These are phyloP conservation scores for Verticillium klebahnii DNA, from an alignment of 2,329 filamentous ascomycete genomes.

Conservation along the genomic window DNA sequence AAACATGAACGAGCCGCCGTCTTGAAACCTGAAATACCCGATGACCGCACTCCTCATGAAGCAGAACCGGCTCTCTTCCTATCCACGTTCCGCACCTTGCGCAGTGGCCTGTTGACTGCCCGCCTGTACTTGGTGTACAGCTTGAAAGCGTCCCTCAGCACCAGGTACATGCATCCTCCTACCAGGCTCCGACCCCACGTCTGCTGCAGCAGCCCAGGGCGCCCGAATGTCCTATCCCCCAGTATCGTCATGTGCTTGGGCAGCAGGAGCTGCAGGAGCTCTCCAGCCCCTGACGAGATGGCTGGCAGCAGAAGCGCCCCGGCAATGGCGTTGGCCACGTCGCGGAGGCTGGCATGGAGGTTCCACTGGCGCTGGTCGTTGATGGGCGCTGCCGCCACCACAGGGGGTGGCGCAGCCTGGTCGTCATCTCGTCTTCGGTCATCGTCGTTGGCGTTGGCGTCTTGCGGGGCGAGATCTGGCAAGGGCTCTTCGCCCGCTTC, in stretches of 20 bases:
- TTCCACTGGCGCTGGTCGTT: conserved; percentile 16
- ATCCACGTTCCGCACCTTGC: conserved; percentile 49
- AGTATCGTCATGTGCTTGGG: conserved; percentile 62
- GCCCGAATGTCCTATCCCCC: conserved; percentile 21
- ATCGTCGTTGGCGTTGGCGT: neutral
- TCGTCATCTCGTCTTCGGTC: conserved; percentile 18
- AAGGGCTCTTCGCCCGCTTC: neutral
- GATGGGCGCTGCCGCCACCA: conserved; percentile 10
- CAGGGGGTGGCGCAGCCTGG: conserved; percentile 12
- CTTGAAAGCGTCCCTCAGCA: conserved; percentile 65
- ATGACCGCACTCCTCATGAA: neutral
- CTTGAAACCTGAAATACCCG: neutral
- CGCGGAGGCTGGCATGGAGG: conserved; percentile 31
- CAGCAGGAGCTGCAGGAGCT: conserved; percentile 63
- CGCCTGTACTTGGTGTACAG: conserved; percentile 61
- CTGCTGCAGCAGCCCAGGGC: conserved; percentile 69
- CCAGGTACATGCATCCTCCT: conserved; percentile 83
- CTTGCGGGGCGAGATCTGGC: neutral
- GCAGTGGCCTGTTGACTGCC: conserved; percentile 50
- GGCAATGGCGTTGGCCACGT: conserved; percentile 44
- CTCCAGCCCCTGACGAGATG: conserved; percentile 74
- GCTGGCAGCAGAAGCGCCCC: conserved; percentile 70
- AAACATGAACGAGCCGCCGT: neutral
- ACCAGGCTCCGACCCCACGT: conserved; percentile 86
- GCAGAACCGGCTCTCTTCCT: conserved; percentile 12